Percentiles rank a stretch among this genome's conserved stretches.
phyloP scores from a whole-genome alignment of 192 early-diverging fungal genomes.

The Coemansia sp. region DNA sequence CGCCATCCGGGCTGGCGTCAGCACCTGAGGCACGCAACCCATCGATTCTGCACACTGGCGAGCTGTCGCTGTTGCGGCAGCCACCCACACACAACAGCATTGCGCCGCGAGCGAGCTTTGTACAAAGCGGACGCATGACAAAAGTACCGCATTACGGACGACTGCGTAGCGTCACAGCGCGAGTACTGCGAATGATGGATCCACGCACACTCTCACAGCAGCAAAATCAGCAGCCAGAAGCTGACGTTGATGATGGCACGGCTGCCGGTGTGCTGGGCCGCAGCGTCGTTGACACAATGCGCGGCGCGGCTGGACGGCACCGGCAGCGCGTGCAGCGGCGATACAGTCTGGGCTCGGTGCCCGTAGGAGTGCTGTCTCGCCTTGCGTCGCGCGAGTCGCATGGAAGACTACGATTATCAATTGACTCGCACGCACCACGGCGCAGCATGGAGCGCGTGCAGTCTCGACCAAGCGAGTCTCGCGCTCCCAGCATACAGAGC shows the following conservation, averaged over 20 bases:
- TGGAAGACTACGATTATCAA: slow-evolving; percentile 8
- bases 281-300: slow-evolving; percentile 30
- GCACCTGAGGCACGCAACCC: slow-evolving; percentile 14
- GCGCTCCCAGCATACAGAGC: slow-evolving; percentile 5
- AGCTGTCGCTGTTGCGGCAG: slow-evolving; percentile 8
- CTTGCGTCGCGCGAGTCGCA: slow-evolving; percentile 29
- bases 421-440: not conserved
- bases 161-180: slow-evolving; percentile 49
- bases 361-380: slow-evolving; percentile 20
- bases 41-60: slow-evolving; percentile 23
- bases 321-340: slow-evolving; percentile 18
- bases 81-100: not conserved
- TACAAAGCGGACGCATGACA: slow-evolving; percentile 49
- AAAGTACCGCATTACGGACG: slow-evolving; percentile 55
- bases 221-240: slow-evolving; percentile 16
- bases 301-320: slow-evolving; percentile 8
- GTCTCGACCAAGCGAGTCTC: not conserved
- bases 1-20: slow-evolving; percentile 17
- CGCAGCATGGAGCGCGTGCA: slow-evolving; percentile 1
- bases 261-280: slow-evolving; percentile 34
- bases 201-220: slow-evolving; percentile 33
- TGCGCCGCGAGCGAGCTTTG: slow-evolving; percentile 10
- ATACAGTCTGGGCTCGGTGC: slow-evolving; percentile 34
- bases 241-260: slow-evolving; percentile 20
- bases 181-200: slow-evolving; percentile 49